Conservation (phyloP, 805 yeast species). For the Teunomyces kruisii region DNA sequence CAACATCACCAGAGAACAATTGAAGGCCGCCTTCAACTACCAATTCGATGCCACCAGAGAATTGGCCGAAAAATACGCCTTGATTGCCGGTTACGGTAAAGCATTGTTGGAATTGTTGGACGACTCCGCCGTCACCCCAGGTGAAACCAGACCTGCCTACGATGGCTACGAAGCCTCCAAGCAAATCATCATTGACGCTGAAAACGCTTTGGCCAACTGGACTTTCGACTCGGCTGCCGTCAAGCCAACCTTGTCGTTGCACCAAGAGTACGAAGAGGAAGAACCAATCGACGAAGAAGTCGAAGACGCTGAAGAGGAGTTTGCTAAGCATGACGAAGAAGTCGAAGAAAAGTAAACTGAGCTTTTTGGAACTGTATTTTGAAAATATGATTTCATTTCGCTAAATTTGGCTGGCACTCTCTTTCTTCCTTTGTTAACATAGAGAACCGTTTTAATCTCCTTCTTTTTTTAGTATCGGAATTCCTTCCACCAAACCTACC, state of each 20-base stretch:
- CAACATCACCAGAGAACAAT: slow-evolving; percentile 82
- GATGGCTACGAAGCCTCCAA: slow-evolving; percentile 88
- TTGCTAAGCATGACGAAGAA: slow-evolving; percentile 45
- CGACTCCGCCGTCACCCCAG: slow-evolving; percentile 85
- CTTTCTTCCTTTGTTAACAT: background rate
- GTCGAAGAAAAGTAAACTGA: slow-evolving; percentile 4
- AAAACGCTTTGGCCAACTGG: slow-evolving; percentile 80
- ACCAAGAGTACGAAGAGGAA: slow-evolving; percentile 55
- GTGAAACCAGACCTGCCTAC: slow-evolving; percentile 87
- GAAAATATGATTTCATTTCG: background rate
- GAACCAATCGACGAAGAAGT: slow-evolving; percentile 47
- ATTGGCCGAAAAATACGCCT: slow-evolving; percentile 80
- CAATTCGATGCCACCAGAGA: slow-evolving; percentile 86
- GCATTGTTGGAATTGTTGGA: slow-evolving; percentile 80
- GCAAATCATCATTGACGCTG: slow-evolving; percentile 84
- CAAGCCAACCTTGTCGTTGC: slow-evolving; percentile 75
- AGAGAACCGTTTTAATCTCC: background rate
- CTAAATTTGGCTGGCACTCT: background rate
- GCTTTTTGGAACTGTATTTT: background rate
- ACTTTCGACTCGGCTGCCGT: slow-evolving; percentile 80
- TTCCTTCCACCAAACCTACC: background rate
- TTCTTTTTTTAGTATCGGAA: background rate
- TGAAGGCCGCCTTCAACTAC: slow-evolving; percentile 80
- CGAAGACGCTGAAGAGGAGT: slow-evolving; percentile 53
- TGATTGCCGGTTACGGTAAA: slow-evolving; percentile 88